A percentile compares a stretch with the other conserved stretches of the same genome.
Evolutionary conservation across 352 stramenopile genomes (phyloP).

Genomic region (Pythium phragmitis): DNA sequence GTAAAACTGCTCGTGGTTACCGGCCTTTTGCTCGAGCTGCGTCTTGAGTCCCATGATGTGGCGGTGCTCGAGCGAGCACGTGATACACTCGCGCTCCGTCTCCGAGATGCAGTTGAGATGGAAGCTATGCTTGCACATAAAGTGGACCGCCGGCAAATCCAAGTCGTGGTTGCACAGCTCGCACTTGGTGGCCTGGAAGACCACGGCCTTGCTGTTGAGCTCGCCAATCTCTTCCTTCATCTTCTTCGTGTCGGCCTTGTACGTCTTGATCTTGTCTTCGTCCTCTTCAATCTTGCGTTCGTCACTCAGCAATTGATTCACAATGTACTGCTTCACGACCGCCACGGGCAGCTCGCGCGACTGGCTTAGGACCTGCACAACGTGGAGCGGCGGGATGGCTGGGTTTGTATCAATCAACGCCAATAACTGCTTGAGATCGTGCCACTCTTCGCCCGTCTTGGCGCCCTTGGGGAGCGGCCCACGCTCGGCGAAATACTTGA

Average conservation of each 20-base stretch:
- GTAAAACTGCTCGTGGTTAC: conserved; percentile 93
- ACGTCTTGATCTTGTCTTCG: conserved; percentile 84
- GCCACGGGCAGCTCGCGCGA: conserved; percentile 77
- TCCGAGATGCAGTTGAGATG: conserved; percentile 90
- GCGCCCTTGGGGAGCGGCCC: conserved; percentile 68
- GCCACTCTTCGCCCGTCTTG: conserved; percentile 68
- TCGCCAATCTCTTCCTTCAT: conserved; percentile 89
- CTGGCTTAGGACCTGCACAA: conserved; percentile 85
- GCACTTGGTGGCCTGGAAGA: conserved; percentile 91
- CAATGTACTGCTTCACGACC: conserved; percentile 84
- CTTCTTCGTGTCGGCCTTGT: conserved; percentile 85
- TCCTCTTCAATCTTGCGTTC: conserved; percentile 85
- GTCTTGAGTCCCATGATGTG: conserved; percentile 86
- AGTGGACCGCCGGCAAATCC: conserved; percentile 90
- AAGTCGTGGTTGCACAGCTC: conserved; percentile 88
- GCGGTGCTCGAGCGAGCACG: conserved; percentile 84
- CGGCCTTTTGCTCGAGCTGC: conserved; percentile 83
- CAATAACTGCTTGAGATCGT: conserved; percentile 76
- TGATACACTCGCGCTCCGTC: conserved; percentile 87
- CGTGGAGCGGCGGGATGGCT: conserved; percentile 80
- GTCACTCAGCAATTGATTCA: conserved; percentile 79
- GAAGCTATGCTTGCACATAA: conserved; percentile 91
- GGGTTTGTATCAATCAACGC: conserved; percentile 76
- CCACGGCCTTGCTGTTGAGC: conserved; percentile 79
- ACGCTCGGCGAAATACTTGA: conserved; percentile 90